Evolutionary conservation across 129 eudicot species (phyloP), one percentile per base, ranked within the genome.

Genomic region (Arctium minus): DNA sequence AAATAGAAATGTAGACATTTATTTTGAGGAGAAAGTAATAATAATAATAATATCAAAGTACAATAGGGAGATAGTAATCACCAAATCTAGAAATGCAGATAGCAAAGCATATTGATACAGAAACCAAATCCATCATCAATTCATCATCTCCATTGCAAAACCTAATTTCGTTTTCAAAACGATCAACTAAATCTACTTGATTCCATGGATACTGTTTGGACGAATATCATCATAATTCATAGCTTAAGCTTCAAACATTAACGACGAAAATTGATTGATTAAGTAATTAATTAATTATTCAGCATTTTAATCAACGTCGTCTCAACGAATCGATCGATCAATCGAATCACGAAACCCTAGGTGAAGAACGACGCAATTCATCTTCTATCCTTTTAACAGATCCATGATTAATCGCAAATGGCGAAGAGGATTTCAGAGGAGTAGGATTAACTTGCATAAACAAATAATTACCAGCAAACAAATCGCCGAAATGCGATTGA

Each of bases 401-500:
- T 31, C 80, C 87, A 69, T 27, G 72, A 84, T 64, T 64, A 18
- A 79, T 62, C 11, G 70, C 80, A 6, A 39, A 79, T 3, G 83
- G 80, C 39, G 87, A 84, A n/a, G 79, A 42, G 31, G 83, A 68
- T 74, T 89, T 90, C 60, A 91, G 44, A 40, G 97, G 84, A 44
- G 89, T 50, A 22, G 98, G 98, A 82, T 89, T 86, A 15, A 94
- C 96, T 86, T 94, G 98, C 98, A 92, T 86, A 86, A 94, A 89
- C 78, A 94, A 70, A 84, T 94, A 94, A 77, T 92, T 94, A 62
- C 98, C 98, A 48, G 97, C 97, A 85, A 94, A 94, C 40, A 94
- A 84, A 85, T 94, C 97, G 17, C 97, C 98, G 73, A 92, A 92
- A 82, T 92, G 98, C 6, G 90, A 64, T 76, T 83, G 92, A 65